Conservation (phyloP, 352 stramenopile genomes). For the Blastocystis sp. region DNA sequence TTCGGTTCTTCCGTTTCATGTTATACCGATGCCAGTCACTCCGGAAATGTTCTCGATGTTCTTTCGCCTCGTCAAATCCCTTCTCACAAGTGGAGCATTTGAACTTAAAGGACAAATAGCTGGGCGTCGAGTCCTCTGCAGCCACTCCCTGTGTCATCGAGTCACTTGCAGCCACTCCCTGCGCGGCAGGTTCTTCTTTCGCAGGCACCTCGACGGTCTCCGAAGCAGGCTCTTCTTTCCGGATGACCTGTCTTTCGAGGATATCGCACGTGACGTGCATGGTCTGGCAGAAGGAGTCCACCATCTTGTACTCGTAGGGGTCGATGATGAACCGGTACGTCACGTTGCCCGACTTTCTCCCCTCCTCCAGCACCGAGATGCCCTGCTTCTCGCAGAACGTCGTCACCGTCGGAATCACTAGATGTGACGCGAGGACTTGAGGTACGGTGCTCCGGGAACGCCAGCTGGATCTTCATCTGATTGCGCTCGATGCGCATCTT, state of each 20-base stretch:
- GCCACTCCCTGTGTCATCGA: neutral
- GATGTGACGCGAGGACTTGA: neutral
- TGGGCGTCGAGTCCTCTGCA: neutral
- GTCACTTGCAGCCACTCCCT: neutral
- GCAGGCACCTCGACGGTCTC: neutral
- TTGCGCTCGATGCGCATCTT: constrained; percentile 88
- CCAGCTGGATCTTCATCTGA: constrained; percentile 77
- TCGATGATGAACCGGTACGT: neutral
- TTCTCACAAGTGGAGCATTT: constrained; percentile 72
- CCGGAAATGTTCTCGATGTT: constrained; percentile 79
- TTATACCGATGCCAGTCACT: constrained; percentile 83
- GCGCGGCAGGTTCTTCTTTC: neutral
- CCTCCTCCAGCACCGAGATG: neutral
- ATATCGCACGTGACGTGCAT: constrained; percentile 3
- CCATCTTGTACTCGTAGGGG: neutral
- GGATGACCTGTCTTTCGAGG: neutral
- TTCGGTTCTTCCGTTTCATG: constrained; percentile 77
- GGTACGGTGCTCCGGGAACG: neutral
- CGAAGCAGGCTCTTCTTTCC: neutral
- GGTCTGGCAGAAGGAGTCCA: neutral
- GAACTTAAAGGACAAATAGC: neutral
- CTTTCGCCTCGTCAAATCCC: constrained; percentile 72
- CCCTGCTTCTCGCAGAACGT: neutral
- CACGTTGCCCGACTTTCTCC: neutral
- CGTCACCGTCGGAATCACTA: neutral